These are phyloP conservation scores for Phytomonas francai DNA, from an alignment of 208 protist species.

Conservation along the genomic window DNA sequence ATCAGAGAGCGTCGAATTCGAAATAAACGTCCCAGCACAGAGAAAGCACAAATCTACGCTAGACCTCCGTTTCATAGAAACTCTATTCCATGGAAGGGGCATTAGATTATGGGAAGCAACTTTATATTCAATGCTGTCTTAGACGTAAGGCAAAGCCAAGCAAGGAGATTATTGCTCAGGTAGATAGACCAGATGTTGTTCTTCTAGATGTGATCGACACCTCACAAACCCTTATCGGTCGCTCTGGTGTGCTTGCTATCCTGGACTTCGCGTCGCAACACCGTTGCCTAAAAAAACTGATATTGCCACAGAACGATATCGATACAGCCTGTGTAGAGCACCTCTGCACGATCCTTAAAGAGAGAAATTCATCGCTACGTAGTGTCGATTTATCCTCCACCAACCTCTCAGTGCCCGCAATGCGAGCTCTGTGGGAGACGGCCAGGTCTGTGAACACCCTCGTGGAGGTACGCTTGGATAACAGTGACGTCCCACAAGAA, in stretches of 20 bases:
- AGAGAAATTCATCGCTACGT: constrained; percentile 38
- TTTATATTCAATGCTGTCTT: constrained; percentile 73
- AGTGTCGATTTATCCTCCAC: constrained; percentile 63
- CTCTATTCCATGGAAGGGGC: neutral
- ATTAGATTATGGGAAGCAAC: constrained; percentile 14
- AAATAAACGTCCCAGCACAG: neutral
- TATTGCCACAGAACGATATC: constrained; percentile 57
- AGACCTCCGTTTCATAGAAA: neutral
- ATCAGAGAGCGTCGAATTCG: neutral
- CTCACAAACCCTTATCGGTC: constrained; percentile 69
- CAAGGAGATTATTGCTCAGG: constrained; percentile 40
- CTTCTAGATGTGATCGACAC: constrained; percentile 49
- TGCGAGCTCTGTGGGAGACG: constrained; percentile 62
- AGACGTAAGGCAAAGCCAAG: constrained; percentile 56
- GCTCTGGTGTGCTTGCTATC: constrained; percentile 54
- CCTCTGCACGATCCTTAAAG: constrained; percentile 37
- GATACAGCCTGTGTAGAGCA: constrained; percentile 51
- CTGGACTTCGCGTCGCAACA: constrained; percentile 60
- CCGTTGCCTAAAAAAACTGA: constrained; percentile 41
- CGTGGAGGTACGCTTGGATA: constrained; percentile 27
- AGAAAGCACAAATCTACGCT: neutral
- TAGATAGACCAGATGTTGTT: constrained; percentile 44
- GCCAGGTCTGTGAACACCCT: constrained; percentile 27
- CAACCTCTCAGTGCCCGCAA: constrained; percentile 46
- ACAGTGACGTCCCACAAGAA: constrained; percentile 48